Evolutionary conservation across 2,329 filamentous ascomycete genomes (phyloP), one percentile per base, ranked within the genome.

Genomic region (Microdochium trichocladiopsis): DNA sequence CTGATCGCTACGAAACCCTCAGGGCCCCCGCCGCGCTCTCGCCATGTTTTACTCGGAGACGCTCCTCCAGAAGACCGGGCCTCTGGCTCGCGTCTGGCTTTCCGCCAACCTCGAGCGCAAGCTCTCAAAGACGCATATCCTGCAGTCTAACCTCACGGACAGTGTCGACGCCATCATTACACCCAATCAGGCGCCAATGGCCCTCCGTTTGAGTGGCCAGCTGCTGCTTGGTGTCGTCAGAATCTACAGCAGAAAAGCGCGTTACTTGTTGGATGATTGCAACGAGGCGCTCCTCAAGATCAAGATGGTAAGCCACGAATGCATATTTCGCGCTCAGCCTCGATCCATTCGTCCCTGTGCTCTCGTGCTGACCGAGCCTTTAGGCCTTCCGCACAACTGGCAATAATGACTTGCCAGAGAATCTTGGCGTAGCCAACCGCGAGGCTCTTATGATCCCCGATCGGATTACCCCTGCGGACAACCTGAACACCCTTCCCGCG

Each of bases 61-160:
- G 52, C 83, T 99, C 54, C 83, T 99, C 63, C 91, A 92, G 69
- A 96, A 96, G 85, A 96, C 90, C 63, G 94, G 94, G 77, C 93
- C 94, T 65, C 75, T 99, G 78, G 94, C 94, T 73, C 90, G 91
- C 67, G 92, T 97, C 74, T 99, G 94, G 94, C 83, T 97, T 56
- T 96, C 94, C 28, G 91, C 94, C 75, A 99, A 97, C 72, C 80
- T 97, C 58, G 94, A 97, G 81, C 91, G 93, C 78, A 99, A 97
- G 76, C 84, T 99, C 55, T 95, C 92, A 61, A 99, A 99, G 74
- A 91, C 90, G 57, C 91, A 96, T 65, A 94, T 97, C 60, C 71
- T 99, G 58, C 90, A 96, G 67, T 93, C 92, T 54, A 95, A 96
- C 73, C 88, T 99, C 61, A 88, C 93, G 63, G 90, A 91, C 73